Evolutionary conservation across 306 rosid genomes (phyloP).

Genomic region (Cicer chorassanicum): DNA sequence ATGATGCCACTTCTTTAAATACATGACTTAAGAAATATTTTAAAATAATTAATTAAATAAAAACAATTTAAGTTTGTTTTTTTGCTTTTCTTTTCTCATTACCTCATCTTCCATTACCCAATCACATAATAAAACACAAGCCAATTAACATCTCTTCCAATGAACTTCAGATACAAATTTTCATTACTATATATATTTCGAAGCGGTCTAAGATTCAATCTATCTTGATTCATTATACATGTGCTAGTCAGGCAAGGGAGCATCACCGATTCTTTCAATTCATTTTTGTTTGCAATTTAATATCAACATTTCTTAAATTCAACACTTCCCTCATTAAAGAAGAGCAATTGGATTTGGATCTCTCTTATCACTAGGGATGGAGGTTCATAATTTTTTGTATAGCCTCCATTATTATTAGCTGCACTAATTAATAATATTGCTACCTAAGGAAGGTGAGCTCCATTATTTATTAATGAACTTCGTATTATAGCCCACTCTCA

Average conservation of each 20-base stretch:
- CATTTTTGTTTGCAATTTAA: conserved; percentile 21
- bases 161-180: too few species aligned
- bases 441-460: conserved; percentile 49
- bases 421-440: conserved; percentile 43
- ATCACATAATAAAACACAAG: too few species aligned
- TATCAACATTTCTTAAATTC: conserved; percentile 35
- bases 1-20: too few species aligned
- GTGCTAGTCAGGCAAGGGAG: not conserved
- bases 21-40: too few species aligned
- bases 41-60: too few species aligned
- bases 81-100: too few species aligned
- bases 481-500: conserved; percentile 27
- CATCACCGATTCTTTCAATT: conserved; percentile 10
- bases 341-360: conserved; percentile 36
- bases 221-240: not conserved
- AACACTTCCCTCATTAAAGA: conserved; percentile 47
- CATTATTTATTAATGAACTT: conserved; percentile 48
- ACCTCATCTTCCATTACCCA: too few species aligned
- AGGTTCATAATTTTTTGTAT: conserved; percentile 44
- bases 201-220: too few species aligned
- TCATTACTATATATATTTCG: too few species aligned
- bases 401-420: conserved; percentile 51
- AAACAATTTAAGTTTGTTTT: too few species aligned
- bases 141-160: too few species aligned
- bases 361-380: conserved; percentile 45